A percentile compares a stretch with the other conserved stretches of the same genome.
Conservation (phyloP, 768 basidiomycete genomes). For the Tricholoma terreum region DNA sequence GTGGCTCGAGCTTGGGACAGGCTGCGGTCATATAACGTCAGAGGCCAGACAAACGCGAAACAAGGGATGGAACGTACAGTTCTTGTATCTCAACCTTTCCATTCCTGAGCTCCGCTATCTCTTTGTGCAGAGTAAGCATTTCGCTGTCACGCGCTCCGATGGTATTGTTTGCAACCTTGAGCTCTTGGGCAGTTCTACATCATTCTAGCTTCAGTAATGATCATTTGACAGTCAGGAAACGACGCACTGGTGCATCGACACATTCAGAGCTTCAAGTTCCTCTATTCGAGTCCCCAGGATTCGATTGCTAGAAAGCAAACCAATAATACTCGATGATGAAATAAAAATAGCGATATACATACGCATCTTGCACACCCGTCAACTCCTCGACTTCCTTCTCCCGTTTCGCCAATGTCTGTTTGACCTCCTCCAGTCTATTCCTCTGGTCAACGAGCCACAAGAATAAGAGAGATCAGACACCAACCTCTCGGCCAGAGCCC, state of each 20-base stretch:
- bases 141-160: neutral
- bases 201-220: neutral
- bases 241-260: neutral
- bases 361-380: neutral
- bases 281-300: neutral
- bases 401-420: neutral
- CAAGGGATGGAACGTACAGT: neutral
- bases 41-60: too few relatives aligned
- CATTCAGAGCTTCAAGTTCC: neutral
- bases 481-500: neutral
- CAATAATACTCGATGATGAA: neutral
- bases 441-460: neutral
- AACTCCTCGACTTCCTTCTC: neutral
- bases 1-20: neutral
- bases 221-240: neutral
- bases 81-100: neutral
- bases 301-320: neutral
- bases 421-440: conserved; percentile 6
- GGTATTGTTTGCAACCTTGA: neutral
- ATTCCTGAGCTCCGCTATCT: neutral
- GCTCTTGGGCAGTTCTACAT: neutral
- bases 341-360: neutral
- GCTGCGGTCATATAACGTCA: neutral
- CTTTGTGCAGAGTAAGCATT: neutral
- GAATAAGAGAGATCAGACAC: neutral